Base-by-base conservation (phyloP, 2,329 filamentous ascomycete genomes). In the Penicillium corylophilum region DNA sequence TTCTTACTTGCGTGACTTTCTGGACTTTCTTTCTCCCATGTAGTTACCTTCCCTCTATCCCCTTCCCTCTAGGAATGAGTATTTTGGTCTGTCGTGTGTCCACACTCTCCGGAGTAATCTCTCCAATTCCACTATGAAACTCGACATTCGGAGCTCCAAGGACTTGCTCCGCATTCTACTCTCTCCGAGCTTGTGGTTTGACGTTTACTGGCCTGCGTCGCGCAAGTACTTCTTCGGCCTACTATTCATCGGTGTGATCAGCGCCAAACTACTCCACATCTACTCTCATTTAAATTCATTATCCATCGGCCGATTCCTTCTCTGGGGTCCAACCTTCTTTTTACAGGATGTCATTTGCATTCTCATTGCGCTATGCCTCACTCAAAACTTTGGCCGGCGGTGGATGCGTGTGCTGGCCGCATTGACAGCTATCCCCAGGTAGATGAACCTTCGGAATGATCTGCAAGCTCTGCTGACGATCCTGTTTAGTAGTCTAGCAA, bases 301-400 rank as follows among this genome's bases (percentile, higher is more conserved):
- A 28, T 51, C 57, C 12, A 36, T 44, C 13, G 38, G 22, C 13
- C 53, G 54, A 24, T 56, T 65, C 23, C 41, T 60, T 12, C 44
- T 56, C 26, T 65, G 63, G 63, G 59, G 61, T 15, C 54, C 54
- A 9, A 64, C 63, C 10, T 64, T 65, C 35, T 59, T 64, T 35
- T 23, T 62, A 5, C 60, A 62, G 36, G 63, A 65, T 56, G 44
- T 59, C 16, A 42, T 52, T 12, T 60, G 55, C 22, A 50, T 63
- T 10, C 29, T 56, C 4, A 29, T 63, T 10, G 49, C 54, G 4
- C 54, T 53, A 12, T 8, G 15, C 15, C 39, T 62, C 20, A 55
- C 55, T 24, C 51, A 47, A 2, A 47, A 55, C 8, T 60, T 51
- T 24, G 36, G 49, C 13, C 36, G 51, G 20, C 44, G 49, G 44